Base-by-base conservation (phyloP, 108 stramenopile genomes). In the Fistulifera pelliculosa region DNA sequence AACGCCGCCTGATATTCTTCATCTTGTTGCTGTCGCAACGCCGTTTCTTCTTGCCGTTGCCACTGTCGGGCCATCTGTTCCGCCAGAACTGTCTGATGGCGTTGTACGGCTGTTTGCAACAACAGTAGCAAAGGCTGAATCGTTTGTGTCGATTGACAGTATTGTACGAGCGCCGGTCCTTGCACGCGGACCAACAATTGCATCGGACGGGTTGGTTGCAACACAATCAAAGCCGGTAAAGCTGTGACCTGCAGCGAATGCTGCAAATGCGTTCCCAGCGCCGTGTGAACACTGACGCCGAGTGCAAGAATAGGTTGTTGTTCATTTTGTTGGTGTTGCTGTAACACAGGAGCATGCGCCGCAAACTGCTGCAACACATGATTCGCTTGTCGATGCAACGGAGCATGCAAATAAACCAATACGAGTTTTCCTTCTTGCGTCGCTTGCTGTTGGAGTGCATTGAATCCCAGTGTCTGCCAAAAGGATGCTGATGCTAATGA, bases 1-100 rank as follows among this genome's bases (percentile, higher is more conserved):
- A 91, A 62, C 0, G 89, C 64, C 62, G 81, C 78, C 69, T 77
- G 83, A 52, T 83, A 91, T 58, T 91, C 89, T 25, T 68, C 64
- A 70, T 91, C 83, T 58, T 91, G 89, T 45, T 87, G 83, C 49
- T 73, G 59, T 1, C 89, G 75, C 25, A 91, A 59, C 39, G 72
- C 69, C 16, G 38, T 38, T 52, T 85, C 89, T 64, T 91, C 80
- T 72, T 87, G 74, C 0, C 79, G 73, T 49, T 73, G 65, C 18
- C 82, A 35, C 13, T 85, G 76, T 12, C 83, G 63, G 2, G 68
- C 74, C 25, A 63, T 66, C 23, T 43, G 60, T 52, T 78, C 79
- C 0, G 76, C 71, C 11, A 78, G 38, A 0, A 66, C 23, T 26
- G 67, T 62, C 7, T 74, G 51, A 49, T 86, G 82, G 0, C 70